Base-by-base conservation (phyloP, 2,329 filamentous ascomycete genomes). In the Penicillium sp. region DNA sequence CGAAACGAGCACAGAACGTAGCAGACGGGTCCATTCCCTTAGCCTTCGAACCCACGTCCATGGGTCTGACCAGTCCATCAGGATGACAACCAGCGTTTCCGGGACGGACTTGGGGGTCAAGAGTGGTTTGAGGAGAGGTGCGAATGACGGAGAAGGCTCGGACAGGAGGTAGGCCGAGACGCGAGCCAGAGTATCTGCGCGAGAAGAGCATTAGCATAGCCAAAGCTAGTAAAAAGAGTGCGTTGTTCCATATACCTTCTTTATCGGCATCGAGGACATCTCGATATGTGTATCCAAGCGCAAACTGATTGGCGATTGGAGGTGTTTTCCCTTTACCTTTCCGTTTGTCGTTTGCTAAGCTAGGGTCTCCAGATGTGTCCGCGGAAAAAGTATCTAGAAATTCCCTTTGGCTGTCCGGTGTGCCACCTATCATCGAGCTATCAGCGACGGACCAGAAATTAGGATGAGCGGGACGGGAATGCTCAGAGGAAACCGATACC, bases 31-130 rank as follows among this genome's bases (percentile, higher is more conserved):
- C 94, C 94, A 99, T 71, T 89, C 89, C 70, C 91, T 85, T 57
- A 99, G 80, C 75, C 96, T 89, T 58, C 91, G 86, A 70, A 97
- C 83, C 91, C 96, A 99, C 61, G 87, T 81, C 87, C 94, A 96
- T 15, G 94, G 94, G 71, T 94, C 87, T 58, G 90, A 89, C 94
- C 94, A 99, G 78, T 97, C 93, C 43, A 99, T 82, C n/a, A 99
- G 80, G 68, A 99, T 87, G 61, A 96, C 90, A 62, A 97, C 84
- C 60, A 96, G 83, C 47, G 90, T 96, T 73, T 96, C 89, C 31
- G 90, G 88, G 70, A 96, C 89, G 7, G 91, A 88, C 74, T 90
- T 85, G 43, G 90, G 87, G 19, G 89, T 96, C 60, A 97, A 83
- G 51, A 96, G 88, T 25, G 93, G 92, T 65, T 87, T 87, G 60